phyloP scores from a whole-genome alignment of 148 eudicot genomes.

The Cornus controversa region DNA sequence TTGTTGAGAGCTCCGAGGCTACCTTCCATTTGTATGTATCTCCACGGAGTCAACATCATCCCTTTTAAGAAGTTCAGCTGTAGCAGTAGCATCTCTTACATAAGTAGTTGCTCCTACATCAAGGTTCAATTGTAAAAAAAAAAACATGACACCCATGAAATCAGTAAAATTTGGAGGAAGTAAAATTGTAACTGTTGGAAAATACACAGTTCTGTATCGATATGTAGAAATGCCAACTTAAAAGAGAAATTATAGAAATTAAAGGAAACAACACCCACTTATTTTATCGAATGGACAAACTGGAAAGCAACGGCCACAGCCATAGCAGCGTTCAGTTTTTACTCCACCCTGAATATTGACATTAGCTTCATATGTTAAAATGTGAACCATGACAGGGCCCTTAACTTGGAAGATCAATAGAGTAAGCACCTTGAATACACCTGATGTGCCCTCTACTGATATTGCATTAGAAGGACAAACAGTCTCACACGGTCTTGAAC shows the following conservation, averaged over 20 bases:
- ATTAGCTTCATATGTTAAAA: neutral
- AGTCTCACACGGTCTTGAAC: slow-evolving; percentile 84
- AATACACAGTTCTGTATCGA: neutral
- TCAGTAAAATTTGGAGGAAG: neutral
- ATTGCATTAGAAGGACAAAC: slow-evolving; percentile 95
- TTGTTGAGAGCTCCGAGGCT: slow-evolving; percentile 8
- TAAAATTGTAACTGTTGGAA: neutral
- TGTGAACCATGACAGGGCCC: neutral
- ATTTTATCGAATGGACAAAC: slow-evolving; percentile 89
- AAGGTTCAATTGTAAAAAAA: neutral
- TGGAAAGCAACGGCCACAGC: slow-evolving; percentile 90
- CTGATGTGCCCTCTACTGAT: slow-evolving; percentile 23
- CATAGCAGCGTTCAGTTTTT: slow-evolving; percentile 83
- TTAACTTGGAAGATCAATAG: neutral
- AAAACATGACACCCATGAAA: neutral
- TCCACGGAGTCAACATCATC: slow-evolving; percentile 82
- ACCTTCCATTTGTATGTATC: slow-evolving; percentile 95
- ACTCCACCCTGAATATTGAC: slow-evolving; percentile 64
- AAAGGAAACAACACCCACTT: slow-evolving; percentile 36
- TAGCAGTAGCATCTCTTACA: slow-evolving; percentile 65
- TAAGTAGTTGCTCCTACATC: slow-evolving; percentile 62
- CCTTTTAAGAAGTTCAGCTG: slow-evolving; percentile 64
- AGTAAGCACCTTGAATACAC: slow-evolving; percentile 31
- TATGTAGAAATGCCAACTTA: neutral
- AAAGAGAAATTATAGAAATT: neutral